Evolutionary conservation across 176 grass and related monocot genomes (phyloP).

Genomic region (Otatea glauca): DNA sequence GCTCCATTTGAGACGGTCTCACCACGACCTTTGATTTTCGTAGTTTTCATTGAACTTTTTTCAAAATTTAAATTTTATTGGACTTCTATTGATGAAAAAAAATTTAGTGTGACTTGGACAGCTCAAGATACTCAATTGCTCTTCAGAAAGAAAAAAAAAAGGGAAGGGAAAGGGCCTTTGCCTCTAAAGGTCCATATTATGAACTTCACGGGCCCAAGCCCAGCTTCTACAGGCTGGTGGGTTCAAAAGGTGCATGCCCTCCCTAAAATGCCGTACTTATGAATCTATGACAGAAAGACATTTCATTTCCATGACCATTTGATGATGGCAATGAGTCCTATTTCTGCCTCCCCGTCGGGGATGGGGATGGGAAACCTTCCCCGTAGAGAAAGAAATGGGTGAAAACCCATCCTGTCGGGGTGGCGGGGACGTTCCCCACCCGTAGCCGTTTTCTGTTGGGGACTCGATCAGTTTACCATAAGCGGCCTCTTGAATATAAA

Average conservation of each 20-base stretch:
- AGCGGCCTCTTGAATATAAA: too few relatives aligned
- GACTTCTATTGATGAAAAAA: background rate
- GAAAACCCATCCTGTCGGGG: too few relatives aligned
- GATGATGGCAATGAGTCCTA: too few relatives aligned
- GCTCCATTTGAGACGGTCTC: background rate
- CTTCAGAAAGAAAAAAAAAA: background rate
- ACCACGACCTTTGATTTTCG: background rate
- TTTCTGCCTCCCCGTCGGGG: too few relatives aligned
- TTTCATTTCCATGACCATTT: background rate
- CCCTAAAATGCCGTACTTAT: background rate
- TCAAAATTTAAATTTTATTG: background rate
- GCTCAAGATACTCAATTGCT: background rate
- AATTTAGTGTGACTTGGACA: background rate
- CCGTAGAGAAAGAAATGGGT: too few relatives aligned
- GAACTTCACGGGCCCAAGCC: background rate
- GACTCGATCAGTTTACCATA: too few relatives aligned
- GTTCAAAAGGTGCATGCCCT: background rate
- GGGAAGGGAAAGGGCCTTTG: fast-evolving
- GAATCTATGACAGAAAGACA: too few relatives aligned
- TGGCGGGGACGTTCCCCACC: too few relatives aligned
- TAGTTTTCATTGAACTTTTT: background rate
- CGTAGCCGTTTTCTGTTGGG: too few relatives aligned
- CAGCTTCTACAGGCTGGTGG: background rate
- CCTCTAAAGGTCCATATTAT: background rate
- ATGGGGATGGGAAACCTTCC: too few relatives aligned